Evolutionary conservation across 2,329 filamentous ascomycete species (phyloP).

Genomic region (Huntiella abstrusa): DNA sequence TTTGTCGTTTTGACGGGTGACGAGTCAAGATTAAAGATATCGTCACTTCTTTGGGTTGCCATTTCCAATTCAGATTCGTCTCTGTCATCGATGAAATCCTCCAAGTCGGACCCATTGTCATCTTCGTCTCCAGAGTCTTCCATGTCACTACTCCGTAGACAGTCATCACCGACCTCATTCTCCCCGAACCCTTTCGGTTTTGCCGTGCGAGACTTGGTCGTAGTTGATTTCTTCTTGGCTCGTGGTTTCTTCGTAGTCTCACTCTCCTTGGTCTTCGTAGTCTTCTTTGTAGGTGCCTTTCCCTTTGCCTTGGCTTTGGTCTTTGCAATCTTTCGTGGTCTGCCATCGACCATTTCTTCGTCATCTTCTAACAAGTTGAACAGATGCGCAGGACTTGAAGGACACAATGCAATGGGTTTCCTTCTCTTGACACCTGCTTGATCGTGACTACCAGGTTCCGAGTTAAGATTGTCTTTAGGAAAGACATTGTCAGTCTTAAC

Average conservation of each 20-base stretch:
- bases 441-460: neutral
- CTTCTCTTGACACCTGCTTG: neutral
- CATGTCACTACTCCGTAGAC: constrained; percentile 9
- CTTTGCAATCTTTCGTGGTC: neutral
- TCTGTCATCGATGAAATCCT: constrained; percentile 9
- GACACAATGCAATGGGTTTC: neutral
- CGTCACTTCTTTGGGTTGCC: constrained; percentile 1
- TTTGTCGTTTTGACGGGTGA: neutral
- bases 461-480: neutral
- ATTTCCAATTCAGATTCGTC: constrained; percentile 4
- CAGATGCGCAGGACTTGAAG: constrained; percentile 8
- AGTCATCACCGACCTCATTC: constrained; percentile 9
- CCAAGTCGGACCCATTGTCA: constrained; percentile 11
- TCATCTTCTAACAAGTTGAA: constrained; percentile 8
- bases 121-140: constrained; percentile 11
- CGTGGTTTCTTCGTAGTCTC: neutral
- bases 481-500: neutral
- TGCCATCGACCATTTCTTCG: constrained; percentile 1
- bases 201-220: neutral
- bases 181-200: constrained; percentile 5
- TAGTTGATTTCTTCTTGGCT: neutral
- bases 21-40: neutral
- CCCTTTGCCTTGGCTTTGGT: neutral
- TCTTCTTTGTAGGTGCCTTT: neutral
- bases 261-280: neutral